Evolutionary conservation across 179 eudicot species (phyloP).

Genomic region (Silene noctiflora): DNA sequence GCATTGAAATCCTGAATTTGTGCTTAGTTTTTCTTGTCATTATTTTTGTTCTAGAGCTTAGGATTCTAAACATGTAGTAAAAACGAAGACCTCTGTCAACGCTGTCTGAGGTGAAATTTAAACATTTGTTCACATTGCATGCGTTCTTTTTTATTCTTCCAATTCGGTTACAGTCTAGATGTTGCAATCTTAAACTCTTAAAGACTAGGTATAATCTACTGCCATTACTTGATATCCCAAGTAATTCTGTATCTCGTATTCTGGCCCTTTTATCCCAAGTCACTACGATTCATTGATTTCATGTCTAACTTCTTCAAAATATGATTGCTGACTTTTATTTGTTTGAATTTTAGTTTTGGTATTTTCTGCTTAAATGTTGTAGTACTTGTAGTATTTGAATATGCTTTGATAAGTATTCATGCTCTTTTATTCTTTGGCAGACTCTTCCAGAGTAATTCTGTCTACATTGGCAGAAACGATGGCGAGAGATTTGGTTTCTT

Average conservation of each 20-base stretch:
- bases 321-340: slow-evolving; percentile 2
- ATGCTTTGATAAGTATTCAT: slow-evolving; percentile 2
- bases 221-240: background rate
- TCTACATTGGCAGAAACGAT: slow-evolving; percentile 79
- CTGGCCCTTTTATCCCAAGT: background rate
- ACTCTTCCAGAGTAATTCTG: slow-evolving; percentile 63
- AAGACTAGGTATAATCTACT: background rate
- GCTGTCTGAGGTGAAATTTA: background rate
- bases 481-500: slow-evolving; percentile 92
- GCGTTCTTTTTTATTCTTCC: background rate
- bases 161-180: background rate
- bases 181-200: background rate
- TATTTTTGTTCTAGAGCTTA: background rate
- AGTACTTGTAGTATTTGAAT: background rate
- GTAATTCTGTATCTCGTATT: background rate
- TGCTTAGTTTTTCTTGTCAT: background rate
- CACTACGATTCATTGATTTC: background rate
- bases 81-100: slow-evolving; percentile 6
- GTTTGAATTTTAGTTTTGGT: slow-evolving; percentile 4
- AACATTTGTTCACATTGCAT: background rate
- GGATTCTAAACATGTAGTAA: background rate
- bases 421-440: slow-evolving; percentile 32
- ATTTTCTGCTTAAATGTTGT: background rate
- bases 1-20: background rate
- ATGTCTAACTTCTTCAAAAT: background rate